Percentiles rank a stretch among this genome's conserved stretches.
Conservation (phyloP, 1,284 basidiomycete genomes). For the Moesziomyces sp. region DNA sequence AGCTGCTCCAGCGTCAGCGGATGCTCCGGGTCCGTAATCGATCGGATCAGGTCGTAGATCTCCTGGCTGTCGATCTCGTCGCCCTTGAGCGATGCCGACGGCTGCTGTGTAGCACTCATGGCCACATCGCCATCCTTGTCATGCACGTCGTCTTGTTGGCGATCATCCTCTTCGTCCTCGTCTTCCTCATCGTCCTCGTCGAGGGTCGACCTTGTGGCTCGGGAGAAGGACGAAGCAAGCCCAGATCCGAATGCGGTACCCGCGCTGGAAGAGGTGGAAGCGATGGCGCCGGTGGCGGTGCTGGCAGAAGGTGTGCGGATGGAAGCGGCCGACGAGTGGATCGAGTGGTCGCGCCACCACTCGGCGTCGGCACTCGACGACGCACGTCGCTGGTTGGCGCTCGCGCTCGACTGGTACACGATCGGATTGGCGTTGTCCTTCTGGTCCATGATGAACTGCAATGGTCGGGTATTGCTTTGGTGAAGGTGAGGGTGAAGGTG, state of each 20-base stretch:
- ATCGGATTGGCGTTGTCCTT: constrained; percentile 69
- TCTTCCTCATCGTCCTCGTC: constrained; percentile 26
- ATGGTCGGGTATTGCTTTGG: background rate
- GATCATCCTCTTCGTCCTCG: constrained; percentile 12
- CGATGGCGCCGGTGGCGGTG: constrained; percentile 6
- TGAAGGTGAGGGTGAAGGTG: background rate
- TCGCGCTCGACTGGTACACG: constrained; percentile 60
- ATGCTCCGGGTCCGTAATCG: constrained; percentile 96
- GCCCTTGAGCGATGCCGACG: constrained; percentile 13
- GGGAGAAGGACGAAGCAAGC: constrained; percentile 71
- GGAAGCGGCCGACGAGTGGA: constrained; percentile 35
- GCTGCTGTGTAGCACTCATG: constrained; percentile 7
- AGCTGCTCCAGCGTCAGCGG: constrained; percentile 94
- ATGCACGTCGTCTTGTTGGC: constrained; percentile 69
- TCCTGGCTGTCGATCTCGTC: constrained; percentile 61
- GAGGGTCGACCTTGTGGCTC: constrained; percentile 32
- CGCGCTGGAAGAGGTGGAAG: background rate
- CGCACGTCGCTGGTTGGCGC: constrained; percentile 58
- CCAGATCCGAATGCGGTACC: constrained; percentile 9
- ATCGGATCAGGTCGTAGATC: constrained; percentile 79
- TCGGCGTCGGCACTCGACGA: constrained; percentile 43
- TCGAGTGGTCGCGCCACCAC: constrained; percentile 62
- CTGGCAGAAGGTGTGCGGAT: constrained; percentile 6
- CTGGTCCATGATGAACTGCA: constrained; percentile 23
- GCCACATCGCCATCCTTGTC: constrained; percentile 16